Evolutionary conservation across 1,284 basidiomycete species (phyloP), one percentile per base, ranked within the genome.

Genomic region (Ganoderma meredithae): DNA sequence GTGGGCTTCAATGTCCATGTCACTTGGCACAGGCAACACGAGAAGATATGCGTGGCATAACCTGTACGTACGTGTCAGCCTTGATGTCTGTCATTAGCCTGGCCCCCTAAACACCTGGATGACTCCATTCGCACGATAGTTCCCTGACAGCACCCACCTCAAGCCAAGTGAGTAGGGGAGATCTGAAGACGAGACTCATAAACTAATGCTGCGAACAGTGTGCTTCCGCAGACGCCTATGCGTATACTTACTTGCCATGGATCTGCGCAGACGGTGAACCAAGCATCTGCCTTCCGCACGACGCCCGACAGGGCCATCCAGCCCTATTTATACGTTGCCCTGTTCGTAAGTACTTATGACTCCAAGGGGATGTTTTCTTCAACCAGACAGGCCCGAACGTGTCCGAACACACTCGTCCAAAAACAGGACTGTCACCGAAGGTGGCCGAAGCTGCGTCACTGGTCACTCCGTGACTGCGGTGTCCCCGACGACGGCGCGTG

Each of bases 401-500:
- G 64, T 31, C 53, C 62, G 41, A 27, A 53, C 52, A 19, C 59
- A 39, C 39, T 27, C 59, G 49, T 22, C 59, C 47, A 39, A 22
- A 22, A 17, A 22, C 25, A 15, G 27, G 49, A 52, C 52, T 58
- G 65, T 59, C 27, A 59, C 64, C 22, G 3, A 65, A 31, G 8
- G 9, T 53, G 64, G 47, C 64, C 15, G 3, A 65, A 31, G 8
- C 17, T 53, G 64, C 64, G 59, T 65, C 64, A 65, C 64, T 12
- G 33, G 59, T 65, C 55, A 56, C 58, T 33, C 22, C 22, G 47
- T 60, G 49, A 49, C 52, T 52, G 22, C 22, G 12, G 39, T 39
- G 60, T 65, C 71, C 71, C 65, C 71, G 62, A 66, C 27, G 65
- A 55, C 63, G 62, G 69, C 71, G 67, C 71, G 71, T 72, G 71